These are phyloP conservation scores for Quercus berberidifolia DNA, from an alignment of 306 rosid species.

Conservation along the genomic window DNA sequence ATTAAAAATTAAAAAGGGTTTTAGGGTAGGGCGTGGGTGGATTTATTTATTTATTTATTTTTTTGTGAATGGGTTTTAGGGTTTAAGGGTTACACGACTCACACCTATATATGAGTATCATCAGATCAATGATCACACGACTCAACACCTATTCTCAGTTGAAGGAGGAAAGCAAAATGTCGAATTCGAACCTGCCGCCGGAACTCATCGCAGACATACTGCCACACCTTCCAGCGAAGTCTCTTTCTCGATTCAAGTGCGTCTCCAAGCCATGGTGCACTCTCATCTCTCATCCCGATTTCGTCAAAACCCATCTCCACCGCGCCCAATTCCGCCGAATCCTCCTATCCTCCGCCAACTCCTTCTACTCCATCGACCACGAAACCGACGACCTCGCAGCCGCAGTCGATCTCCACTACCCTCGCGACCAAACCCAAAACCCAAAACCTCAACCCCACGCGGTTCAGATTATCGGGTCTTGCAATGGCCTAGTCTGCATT, in stretches of 20 bases:
- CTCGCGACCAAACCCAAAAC: background rate
- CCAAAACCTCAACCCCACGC: background rate
- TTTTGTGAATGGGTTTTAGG: no score
- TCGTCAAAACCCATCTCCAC: background rate
- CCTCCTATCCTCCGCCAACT: background rate
- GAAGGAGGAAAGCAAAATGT: no score
- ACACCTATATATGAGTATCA: no score
- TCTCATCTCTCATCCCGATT: background rate
- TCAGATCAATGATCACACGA: no score
- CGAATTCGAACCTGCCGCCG: background rate
- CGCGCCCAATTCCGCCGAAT: background rate
- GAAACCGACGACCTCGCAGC: background rate
- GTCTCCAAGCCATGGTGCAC: background rate
- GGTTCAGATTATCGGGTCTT: background rate
- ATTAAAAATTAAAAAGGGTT: no score
- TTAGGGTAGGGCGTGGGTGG: no score
- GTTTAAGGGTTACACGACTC: no score
- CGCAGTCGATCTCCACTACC: background rate
- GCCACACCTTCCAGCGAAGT: background rate
- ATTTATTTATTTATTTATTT: no score
- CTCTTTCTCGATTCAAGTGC: constrained; percentile 3
- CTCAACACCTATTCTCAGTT: no score
- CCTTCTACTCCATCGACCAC: background rate
- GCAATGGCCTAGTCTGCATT: background rate
- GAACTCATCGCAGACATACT: background rate